Conservation (phyloP, 2,329 filamentous ascomycete species). For the Phyllosticta citrichinensis region DNA sequence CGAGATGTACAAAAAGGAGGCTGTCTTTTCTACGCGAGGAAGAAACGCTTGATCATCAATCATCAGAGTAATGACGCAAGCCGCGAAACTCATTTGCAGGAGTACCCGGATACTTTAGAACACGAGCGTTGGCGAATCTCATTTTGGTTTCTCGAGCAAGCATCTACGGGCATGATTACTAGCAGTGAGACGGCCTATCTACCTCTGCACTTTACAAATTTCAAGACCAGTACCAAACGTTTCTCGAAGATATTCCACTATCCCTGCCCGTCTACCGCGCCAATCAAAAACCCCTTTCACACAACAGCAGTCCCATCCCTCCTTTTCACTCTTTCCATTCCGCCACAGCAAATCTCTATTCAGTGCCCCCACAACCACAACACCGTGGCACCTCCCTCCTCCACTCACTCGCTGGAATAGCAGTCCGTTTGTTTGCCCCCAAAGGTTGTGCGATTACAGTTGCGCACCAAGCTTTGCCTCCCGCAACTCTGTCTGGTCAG, state of each 20-base stretch:
- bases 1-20: neutral
- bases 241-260: too few relatives aligned
- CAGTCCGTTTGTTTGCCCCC: too few relatives aligned
- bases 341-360: too few relatives aligned
- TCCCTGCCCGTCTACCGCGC: too few relatives aligned
- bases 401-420: too few relatives aligned
- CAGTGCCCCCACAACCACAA: too few relatives aligned
- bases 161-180: neutral
- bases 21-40: neutral
- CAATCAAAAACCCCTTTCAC: neutral
- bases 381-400: too few relatives aligned
- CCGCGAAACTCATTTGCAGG: neutral
- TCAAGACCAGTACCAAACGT: neutral
- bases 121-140: neutral
- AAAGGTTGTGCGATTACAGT: neutral
- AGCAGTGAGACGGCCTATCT: neutral
- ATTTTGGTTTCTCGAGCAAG: neutral
- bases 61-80: neutral
- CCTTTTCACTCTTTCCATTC: neutral
- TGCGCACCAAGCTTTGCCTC: neutral
- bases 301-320: neutral
- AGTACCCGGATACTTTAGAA: neutral
- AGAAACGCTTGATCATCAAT: neutral
- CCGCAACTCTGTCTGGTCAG: neutral
- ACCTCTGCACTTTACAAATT: neutral